A percentile compares a stretch with the other conserved stretches of the same genome.
Evolutionary conservation across 2,329 filamentous ascomycete genomes (phyloP).

Genomic region (Kalmusia sp.): DNA sequence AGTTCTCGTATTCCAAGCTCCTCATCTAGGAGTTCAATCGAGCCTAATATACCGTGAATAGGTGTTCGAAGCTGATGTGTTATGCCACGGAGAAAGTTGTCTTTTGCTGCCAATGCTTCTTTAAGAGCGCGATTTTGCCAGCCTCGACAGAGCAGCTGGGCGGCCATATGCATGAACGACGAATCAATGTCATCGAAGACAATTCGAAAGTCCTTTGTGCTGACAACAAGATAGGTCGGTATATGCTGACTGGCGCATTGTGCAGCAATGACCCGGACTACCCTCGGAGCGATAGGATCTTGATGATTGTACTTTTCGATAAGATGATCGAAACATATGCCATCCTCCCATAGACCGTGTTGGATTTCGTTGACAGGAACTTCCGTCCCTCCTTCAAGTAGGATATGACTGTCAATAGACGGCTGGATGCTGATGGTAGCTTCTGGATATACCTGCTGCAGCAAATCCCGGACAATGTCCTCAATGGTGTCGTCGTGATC

Average conservation of each 20-base stretch:
- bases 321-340: constrained; percentile 48
- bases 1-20: constrained; percentile 42
- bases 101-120: constrained; percentile 54
- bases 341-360: constrained; percentile 55
- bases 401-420: constrained; percentile 28
- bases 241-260: constrained; percentile 44
- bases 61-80: constrained; percentile 58
- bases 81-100: constrained; percentile 54
- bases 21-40: constrained; percentile 52
- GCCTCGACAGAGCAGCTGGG: constrained; percentile 46
- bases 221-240: constrained; percentile 48
- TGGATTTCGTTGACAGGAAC: constrained; percentile 41
- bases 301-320: constrained; percentile 47
- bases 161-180: constrained; percentile 54
- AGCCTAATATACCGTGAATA: constrained; percentile 56
- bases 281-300: constrained; percentile 32
- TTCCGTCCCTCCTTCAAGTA: constrained; percentile 32
- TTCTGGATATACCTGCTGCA: constrained; percentile 45
- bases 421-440: constrained; percentile 39
- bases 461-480: constrained; percentile 32
- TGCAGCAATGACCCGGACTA: constrained; percentile 48
- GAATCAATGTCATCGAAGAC: constrained; percentile 58
- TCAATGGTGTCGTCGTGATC: constrained; percentile 29
- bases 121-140: constrained; percentile 49
- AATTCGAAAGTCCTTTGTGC: constrained; percentile 49